A percentile compares a stretch with the other conserved stretches of the same genome.
phyloP scores from a whole-genome alignment of 495 filamentous ascomycete genomes.

The Tuber magnatum region DNA sequence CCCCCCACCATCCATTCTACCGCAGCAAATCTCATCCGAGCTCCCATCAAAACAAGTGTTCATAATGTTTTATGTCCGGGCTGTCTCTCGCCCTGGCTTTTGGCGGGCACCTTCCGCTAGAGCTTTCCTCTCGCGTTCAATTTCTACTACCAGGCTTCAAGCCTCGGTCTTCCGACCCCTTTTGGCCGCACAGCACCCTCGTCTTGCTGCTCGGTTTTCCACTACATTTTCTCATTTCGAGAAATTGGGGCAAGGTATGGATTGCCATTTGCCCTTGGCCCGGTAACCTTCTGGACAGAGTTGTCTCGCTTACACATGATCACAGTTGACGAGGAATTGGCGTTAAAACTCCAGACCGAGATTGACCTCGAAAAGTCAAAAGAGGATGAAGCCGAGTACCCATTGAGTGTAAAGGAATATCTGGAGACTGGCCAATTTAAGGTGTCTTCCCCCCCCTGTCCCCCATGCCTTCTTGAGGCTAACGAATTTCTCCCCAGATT shows the following conservation, averaged over 20 bases:
- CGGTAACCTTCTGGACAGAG: slow-evolving; percentile 8
- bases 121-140: slow-evolving; percentile 9
- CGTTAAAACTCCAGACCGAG: slow-evolving; percentile 70
- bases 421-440: slow-evolving; percentile 61
- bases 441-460: slow-evolving; percentile 31
- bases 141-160: slow-evolving; percentile 18
- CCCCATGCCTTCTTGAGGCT: background rate
- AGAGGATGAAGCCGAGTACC: slow-evolving; percentile 53
- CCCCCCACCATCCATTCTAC: background rate
- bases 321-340: slow-evolving; percentile 62
- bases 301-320: slow-evolving; percentile 20
- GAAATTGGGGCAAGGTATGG: slow-evolving; percentile 44
- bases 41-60: background rate
- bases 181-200: slow-evolving; percentile 8
- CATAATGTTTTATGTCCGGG: slow-evolving; percentile 35
- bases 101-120: slow-evolving; percentile 16
- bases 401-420: slow-evolving; percentile 62
- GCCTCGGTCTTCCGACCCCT: slow-evolving; percentile 8
- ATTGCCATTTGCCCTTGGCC: background rate
- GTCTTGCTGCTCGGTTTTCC: slow-evolving; percentile 29
- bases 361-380: slow-evolving; percentile 53
- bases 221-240: slow-evolving; percentile 23
- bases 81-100: slow-evolving; percentile 22
- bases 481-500: slow-evolving; percentile 46
- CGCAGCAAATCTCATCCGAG: background rate